These are phyloP conservation scores for Candida multigemmis DNA, from an alignment of 805 yeast genomes.

Conservation along the genomic window DNA sequence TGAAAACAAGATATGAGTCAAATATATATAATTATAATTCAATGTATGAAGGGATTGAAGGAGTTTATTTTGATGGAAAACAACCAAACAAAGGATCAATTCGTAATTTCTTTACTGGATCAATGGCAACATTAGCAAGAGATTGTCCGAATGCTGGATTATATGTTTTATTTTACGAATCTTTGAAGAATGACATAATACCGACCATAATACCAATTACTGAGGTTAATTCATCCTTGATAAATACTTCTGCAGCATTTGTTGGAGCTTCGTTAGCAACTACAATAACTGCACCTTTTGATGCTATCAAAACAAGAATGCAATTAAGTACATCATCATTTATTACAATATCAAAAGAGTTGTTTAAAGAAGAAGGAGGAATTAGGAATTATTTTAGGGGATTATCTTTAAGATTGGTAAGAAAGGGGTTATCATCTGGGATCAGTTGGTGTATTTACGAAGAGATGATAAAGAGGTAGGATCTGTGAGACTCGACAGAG, in stretches of 20 bases:
- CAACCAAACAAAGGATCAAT: conserved; percentile 23
- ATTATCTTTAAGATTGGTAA: conserved; percentile 62
- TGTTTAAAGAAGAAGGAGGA: conserved; percentile 38
- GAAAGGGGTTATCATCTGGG: conserved; percentile 89
- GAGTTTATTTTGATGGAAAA: conserved; percentile 35
- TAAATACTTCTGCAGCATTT: conserved; percentile 73
- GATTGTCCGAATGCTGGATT: conserved; percentile 97
- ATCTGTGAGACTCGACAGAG: no score
- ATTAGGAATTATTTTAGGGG: conserved; percentile 69
- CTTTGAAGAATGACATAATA: conserved; percentile 46
- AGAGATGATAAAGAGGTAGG: conserved; percentile 56
- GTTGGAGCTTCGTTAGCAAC: conserved; percentile 75
- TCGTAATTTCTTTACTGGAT: conserved; percentile 77
- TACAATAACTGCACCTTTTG: conserved; percentile 87
- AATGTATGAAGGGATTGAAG: conserved; percentile 47
- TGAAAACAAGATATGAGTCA: conserved; percentile 87
- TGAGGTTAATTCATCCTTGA: conserved; percentile 35
- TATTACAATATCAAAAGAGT: conserved; percentile 31
- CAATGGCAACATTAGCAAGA: conserved; percentile 75
- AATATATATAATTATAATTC: conserved; percentile 63
- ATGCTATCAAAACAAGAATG: conserved; percentile 85
- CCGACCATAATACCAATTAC: conserved; percentile 26
- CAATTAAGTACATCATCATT: conserved; percentile 49
- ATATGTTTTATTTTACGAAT: conserved; percentile 79
- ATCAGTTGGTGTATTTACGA: conserved; percentile 97